Conservation (phyloP, 2,329 filamentous ascomycete genomes). For the Fusarium coicis region DNA sequence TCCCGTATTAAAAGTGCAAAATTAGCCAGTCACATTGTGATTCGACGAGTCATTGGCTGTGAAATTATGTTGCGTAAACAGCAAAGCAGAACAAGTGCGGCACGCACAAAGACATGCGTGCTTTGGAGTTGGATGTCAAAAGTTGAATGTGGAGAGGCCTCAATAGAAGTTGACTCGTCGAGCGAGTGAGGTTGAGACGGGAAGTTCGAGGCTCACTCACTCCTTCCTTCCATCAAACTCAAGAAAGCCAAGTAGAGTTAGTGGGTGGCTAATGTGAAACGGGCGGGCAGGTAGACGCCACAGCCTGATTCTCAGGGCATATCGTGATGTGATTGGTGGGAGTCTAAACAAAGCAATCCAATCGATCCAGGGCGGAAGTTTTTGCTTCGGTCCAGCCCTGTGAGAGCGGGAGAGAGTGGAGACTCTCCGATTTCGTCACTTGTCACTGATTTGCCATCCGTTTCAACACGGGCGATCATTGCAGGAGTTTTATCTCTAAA, state of each 20-base stretch:
- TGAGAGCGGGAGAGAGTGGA: slow-evolving; percentile 29
- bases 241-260: slow-evolving; percentile 7
- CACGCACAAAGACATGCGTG: slow-evolving; percentile 4
- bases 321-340: slow-evolving; percentile 13
- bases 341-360: slow-evolving; percentile 20
- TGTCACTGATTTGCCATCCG: neutral
- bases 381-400: slow-evolving; percentile 34
- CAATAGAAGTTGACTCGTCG: neutral
- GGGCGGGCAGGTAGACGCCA: slow-evolving; percentile 34
- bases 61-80: neutral
- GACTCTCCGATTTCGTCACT: neutral
- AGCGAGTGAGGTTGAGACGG: slow-evolving; percentile 8
- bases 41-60: slow-evolving; percentile 4
- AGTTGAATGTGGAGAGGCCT: slow-evolving; percentile 17
- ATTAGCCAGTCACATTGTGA: slow-evolving; percentile 10
- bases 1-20: slow-evolving; percentile 12
- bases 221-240: slow-evolving; percentile 7
- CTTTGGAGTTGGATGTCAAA: neutral
- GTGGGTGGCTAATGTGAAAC: slow-evolving; percentile 23
- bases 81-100: neutral
- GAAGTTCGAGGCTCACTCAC: slow-evolving; percentile 13
- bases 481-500: neutral
- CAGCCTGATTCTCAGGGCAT: slow-evolving; percentile 22
- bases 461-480: neutral
- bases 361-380: slow-evolving; percentile 22